Conservation (phyloP, 192 early-diverging fungal genomes). For the Spizellomyces sp. region DNA sequence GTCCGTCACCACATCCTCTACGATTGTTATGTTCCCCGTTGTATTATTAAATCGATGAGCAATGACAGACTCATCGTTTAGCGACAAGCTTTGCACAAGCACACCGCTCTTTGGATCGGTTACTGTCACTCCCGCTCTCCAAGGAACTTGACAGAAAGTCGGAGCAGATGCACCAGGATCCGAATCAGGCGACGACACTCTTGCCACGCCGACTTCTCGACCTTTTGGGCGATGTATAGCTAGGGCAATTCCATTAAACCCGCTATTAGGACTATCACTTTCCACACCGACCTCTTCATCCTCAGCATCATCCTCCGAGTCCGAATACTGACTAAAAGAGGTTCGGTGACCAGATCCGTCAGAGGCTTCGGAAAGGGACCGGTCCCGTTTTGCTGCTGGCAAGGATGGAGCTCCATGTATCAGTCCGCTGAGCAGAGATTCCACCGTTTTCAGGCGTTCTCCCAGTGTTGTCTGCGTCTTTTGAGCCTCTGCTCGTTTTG, state of each 20-base stretch:
- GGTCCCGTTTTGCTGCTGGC: conserved; percentile 4
- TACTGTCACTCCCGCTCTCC: conserved; percentile 28
- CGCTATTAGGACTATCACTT: conserved; percentile 12
- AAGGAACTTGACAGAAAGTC: conserved; percentile 31
- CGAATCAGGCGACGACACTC: neutral
- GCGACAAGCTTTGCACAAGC: conserved; percentile 21
- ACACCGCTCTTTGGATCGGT: conserved; percentile 30
- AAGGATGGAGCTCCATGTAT: conserved; percentile 15
- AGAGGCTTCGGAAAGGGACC: conserved; percentile 15
- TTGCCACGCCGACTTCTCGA: conserved; percentile 14
- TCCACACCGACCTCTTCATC: conserved; percentile 15
- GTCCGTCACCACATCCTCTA: conserved; percentile 47
- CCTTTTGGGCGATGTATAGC: conserved; percentile 37
- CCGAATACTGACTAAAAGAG: neutral
- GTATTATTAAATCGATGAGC: conserved; percentile 37
- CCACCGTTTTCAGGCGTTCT: conserved; percentile 37
- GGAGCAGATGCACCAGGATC: conserved; percentile 12
- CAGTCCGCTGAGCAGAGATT: conserved; percentile 36
- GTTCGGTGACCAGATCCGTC: neutral
- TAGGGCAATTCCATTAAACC: conserved; percentile 47
- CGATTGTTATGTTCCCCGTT: conserved; percentile 39
- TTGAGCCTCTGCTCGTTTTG: conserved; percentile 14
- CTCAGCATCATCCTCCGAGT: conserved; percentile 3
- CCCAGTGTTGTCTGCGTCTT: conserved; percentile 21
- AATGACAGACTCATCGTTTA: conserved; percentile 24